Base-by-base conservation (phyloP, 2,329 filamentous ascomycete genomes). In the Pyricularia grisea region DNA sequence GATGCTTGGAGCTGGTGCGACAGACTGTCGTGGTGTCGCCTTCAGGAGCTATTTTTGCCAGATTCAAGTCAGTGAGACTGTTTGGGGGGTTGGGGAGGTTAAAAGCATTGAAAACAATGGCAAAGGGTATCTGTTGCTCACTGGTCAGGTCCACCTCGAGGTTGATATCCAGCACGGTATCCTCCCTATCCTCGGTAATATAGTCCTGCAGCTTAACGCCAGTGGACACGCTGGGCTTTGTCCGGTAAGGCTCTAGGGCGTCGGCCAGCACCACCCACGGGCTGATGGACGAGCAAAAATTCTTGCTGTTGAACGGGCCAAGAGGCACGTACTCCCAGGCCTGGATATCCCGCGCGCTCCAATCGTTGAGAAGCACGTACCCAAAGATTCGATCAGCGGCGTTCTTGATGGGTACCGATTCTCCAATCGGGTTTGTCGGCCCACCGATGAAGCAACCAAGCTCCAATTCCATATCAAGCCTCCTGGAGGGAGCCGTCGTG, bases 281-380 rank as follows among this genome's bases (percentile, higher is more conserved):
- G 70, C 88, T 91, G 73, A 95, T 90, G 0, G 86, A 91, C 0
- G 91, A 92, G 3, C 85, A 90, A 75, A 95, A 94, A 77, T 94
- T 94, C 84, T 96, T 95, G 28, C 88, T 84, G 71, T 92, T 93
- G 80, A 95, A 94, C 0, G 92, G 92, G 0, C 92, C 92, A 9
- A 94, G 80, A 0, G 92, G 92, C 10, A 94, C 85, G 73, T 94
- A 94, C 78, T 96, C 92, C 91, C 91, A 95, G 0, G 86, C 85
- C 76, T 96, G 92, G 67, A 95, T 89, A 73, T 95, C 92, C 71
- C 92, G 83, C 4, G 92, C 92, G 68, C 89, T 92, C 92, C 92
- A 96, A 78, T 96, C 92, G 73, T 96, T 96, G 83, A 96, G 86
- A 69, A 96, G 79, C 0, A 95, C 92, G 30, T 92, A 83, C 17